Conservation (phyloP, 2,329 filamentous ascomycete species). For the Coniochaeta hoffmannii region DNA sequence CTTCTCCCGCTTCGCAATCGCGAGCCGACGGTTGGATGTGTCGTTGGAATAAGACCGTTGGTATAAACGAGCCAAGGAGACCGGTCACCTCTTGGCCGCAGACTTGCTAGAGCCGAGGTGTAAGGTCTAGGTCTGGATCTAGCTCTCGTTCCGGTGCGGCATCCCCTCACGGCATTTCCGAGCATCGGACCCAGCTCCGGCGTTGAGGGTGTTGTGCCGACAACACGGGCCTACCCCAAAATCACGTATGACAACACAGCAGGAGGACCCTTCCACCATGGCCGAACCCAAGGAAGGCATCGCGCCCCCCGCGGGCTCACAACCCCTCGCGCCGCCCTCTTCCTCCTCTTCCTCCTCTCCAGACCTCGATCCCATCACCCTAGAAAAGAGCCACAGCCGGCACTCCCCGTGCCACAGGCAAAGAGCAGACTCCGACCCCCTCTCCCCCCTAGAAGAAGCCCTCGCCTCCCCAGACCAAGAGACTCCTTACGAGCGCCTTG, state of each 20-base stretch:
- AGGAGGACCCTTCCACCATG: neutral
- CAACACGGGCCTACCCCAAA: neutral
- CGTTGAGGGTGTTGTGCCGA: no score
- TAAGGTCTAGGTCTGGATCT: neutral
- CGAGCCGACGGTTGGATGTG: no score
- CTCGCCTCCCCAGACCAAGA: conserved; percentile 1
- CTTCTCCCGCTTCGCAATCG: neutral
- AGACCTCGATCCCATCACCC: neutral
- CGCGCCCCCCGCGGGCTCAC: neutral
- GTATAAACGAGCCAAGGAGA: neutral
- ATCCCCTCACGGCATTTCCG: neutral
- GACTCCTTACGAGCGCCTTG: neutral
- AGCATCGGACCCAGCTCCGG: neutral
- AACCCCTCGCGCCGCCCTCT: neutral
- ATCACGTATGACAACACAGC: neutral
- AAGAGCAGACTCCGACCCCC: neutral
- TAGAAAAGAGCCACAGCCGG: neutral
- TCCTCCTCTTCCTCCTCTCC: neutral
- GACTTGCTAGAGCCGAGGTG: neutral
- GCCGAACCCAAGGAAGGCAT: neutral
- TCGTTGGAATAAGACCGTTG: neutral
- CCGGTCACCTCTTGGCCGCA: neutral
- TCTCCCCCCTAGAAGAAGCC: neutral
- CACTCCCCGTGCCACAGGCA: neutral
- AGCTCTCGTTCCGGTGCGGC: neutral